Base-by-base conservation (phyloP, 2,329 filamentous ascomycete species). In the Colletotrichum sojae region DNA sequence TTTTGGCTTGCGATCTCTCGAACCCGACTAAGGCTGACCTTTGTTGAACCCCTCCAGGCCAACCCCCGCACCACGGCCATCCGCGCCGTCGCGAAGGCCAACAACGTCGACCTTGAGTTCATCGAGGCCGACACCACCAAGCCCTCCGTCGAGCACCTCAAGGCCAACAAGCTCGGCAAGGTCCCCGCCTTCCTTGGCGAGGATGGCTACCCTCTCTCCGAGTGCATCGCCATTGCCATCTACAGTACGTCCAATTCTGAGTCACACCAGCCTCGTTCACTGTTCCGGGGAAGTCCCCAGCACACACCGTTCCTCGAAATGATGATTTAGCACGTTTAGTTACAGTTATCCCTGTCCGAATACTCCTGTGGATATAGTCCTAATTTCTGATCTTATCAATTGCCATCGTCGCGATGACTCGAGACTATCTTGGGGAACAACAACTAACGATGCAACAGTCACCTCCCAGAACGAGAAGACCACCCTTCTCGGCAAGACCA, bases 401-500 rank as follows among this genome's bases (percentile, higher is more conserved):
- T 66, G 73, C 65, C 56, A 69, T 78, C 74, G 76, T 63, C 51
- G 67, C 70, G 75, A 72, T 72, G 73, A 68, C 62, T 66, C 39
- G 39, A 53, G 57, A 54, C 62, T 54, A 31, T 51, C 63, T 20
- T n/a, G 6, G 27, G 40, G 16, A 49, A 25, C 9, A 46, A 27
- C 39, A 71, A 74, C 79, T 83, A 76, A 84, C 77, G 66, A 61
- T 55, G 55, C 45, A 13, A 71, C 80, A 98, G 96, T 99, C 82
- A 94, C 96, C 78, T 98, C 96, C 77, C 96, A 99, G 88, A 99
- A 99, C 84, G 96, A 98, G 92, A 98, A 98, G 92, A 99, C 96
- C 78, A 97, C 94, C 76, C 94, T 99, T 75, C 91, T 99, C 78
- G 96, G 96, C 81, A 98, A 98, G 92, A 99, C 95, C 86, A 99